These are phyloP conservation scores for Epichloe hybrida DNA, from an alignment of 2,329 filamentous ascomycete genomes.

Conservation along the genomic window DNA sequence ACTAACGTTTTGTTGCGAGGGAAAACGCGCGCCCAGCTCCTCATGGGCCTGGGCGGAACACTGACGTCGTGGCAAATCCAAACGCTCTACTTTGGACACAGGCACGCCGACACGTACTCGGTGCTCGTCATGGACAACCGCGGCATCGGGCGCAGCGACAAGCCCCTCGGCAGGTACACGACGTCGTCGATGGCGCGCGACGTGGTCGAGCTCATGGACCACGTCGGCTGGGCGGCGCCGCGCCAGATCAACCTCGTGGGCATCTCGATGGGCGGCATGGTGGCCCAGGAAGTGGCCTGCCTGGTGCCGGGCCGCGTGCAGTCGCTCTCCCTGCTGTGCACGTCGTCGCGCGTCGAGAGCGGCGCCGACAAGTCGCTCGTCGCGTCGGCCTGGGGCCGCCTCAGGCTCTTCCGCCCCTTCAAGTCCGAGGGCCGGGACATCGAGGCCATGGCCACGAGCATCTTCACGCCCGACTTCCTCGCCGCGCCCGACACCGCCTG, in stretches of 20 bases:
- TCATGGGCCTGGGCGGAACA: conserved; percentile 66
- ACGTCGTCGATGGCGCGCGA: conserved; percentile 79
- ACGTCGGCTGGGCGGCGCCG: conserved; percentile 50
- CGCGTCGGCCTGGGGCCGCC: conserved; percentile 48
- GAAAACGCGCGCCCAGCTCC: conserved; percentile 21
- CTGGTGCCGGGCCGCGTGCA: conserved; percentile 38
- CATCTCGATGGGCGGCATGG: conserved; percentile 84
- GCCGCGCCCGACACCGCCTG: conserved; percentile 38
- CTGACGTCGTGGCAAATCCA: conserved; percentile 68
- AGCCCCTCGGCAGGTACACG: conserved; percentile 63
- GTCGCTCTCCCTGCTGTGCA: conserved; percentile 47
- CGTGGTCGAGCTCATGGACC: conserved; percentile 50
- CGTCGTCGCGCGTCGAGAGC: conserved; percentile 46
- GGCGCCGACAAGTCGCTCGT: conserved; percentile 41
- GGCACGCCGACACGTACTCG: conserved; percentile 51
- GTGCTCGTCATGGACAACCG: conserved; percentile 73
- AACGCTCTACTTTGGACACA: conserved; percentile 69
- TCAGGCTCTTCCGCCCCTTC: conserved; percentile 46
- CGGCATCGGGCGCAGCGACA: conserved; percentile 69
- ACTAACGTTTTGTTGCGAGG: too few species aligned
- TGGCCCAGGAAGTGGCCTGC: conserved; percentile 64
- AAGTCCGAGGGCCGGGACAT: conserved; percentile 57
- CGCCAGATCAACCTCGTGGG: conserved; percentile 55
- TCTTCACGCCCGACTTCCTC: conserved; percentile 57
- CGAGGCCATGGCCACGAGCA: conserved; percentile 45